Evolutionary conservation across 2,329 filamentous ascomycete species (phyloP), one percentile per base, ranked within the genome.

Genomic region (Canariomyces notabilis): DNA sequence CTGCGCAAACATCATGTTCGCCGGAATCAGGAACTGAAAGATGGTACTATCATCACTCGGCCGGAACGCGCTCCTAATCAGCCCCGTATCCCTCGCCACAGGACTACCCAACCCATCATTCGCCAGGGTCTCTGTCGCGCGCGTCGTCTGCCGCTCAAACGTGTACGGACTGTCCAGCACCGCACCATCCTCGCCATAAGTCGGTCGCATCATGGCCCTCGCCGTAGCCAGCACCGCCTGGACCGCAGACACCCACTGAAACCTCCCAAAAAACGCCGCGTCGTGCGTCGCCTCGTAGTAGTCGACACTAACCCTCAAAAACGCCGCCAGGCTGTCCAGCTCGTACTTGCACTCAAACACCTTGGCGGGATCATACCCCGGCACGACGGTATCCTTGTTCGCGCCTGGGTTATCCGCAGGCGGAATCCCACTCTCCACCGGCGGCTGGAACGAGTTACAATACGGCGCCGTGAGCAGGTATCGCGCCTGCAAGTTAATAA

Each of bases 311-410:
- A 97, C 74, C 34, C 87, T 80, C 6, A 97, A 74, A 65, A 96
- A 96, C 22, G 89, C 83, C 1, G 90, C 89, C 1, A 96, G 76
- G 9, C 87, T 91, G 69, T 96, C 90, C 37, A 96, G 80, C 68
- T 96, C 91, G 65, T 93, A 96, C 66, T 96, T 96, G 76, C 91
- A 96, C 65, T 96, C 91, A 61, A 93, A 96, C 0, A 95, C 89
- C 31, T 82, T 74, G 2, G 73, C 72, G 1, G 76, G 74, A 57
- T 85, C 86, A 20, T 87, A 83, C 21, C 74, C 67, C 0, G 89
- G 87, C 71, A 51, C 79, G 67, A 72, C 67, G 59, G 66, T 57
- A 63, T 87, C 85, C n/a, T 76, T 75, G 42, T 77, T 78, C 41
- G 75, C 75, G 11, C 75, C 77, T 2, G 72, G 65, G 58, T 85